Percentiles rank a stretch among this genome's conserved stretches.
phyloP scores from a whole-genome alignment of 2,329 filamentous ascomycete species.

The Arthrobotrys megalospora region DNA sequence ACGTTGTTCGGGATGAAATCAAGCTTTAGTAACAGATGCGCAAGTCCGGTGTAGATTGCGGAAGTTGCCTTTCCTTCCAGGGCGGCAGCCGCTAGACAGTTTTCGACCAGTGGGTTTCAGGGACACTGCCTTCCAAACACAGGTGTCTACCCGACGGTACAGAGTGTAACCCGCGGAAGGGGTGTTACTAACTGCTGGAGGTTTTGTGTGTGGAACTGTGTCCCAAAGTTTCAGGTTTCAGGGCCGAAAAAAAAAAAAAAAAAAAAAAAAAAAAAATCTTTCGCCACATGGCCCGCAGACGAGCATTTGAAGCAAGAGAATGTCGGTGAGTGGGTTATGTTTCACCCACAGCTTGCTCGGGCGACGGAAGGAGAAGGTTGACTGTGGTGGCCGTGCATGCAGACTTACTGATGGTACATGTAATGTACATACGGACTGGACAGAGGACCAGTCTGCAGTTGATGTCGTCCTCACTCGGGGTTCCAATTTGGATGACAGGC shows the following conservation, averaged over 20 bases:
- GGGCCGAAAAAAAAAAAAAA: constrained; percentile 1
- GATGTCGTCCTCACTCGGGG: background rate
- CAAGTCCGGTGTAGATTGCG: constrained; percentile 7
- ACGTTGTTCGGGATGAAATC: constrained; percentile 9
- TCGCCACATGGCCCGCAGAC: constrained; percentile 21
- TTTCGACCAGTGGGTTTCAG: constrained; percentile 22
- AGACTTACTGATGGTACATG: too few species aligned
- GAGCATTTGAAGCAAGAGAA: constrained; percentile 2
- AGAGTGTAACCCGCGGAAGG: constrained; percentile 14
- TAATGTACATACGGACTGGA: too few species aligned
- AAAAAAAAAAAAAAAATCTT: constrained; percentile 7
- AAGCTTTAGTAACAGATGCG: constrained; percentile 26
- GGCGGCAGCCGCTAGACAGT: constrained; percentile 25
- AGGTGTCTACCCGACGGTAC: constrained; percentile 19
- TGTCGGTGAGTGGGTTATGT: constrained; percentile 4
- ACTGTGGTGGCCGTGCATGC: constrained; percentile 11
- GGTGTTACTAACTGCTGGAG: constrained; percentile 13
- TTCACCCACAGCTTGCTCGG: constrained; percentile 1
- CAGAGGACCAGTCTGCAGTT: too few species aligned
- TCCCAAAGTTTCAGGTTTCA: constrained; percentile 28
- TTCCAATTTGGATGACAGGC: constrained; percentile 10
- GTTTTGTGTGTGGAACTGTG: constrained; percentile 15
- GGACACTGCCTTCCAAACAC: constrained; percentile 23
- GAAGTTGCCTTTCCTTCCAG: constrained; percentile 21
- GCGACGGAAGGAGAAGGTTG: constrained; percentile 25